Evolutionary conservation across 345 rosid species (phyloP).

Genomic region (Clarkia xantiana): DNA sequence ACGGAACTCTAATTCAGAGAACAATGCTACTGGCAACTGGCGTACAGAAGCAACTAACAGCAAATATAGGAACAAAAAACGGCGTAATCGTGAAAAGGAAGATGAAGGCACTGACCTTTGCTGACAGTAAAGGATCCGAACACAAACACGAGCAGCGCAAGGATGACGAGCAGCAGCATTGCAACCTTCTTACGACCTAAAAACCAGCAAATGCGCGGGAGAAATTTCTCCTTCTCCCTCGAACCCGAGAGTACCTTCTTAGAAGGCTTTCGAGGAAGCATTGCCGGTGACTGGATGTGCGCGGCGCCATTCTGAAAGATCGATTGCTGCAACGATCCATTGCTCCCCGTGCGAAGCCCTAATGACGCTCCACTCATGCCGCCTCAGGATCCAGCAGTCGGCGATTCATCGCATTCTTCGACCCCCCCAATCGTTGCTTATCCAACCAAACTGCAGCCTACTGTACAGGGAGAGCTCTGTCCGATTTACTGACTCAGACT

Average conservation of each 20-base stretch:
- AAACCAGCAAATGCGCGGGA: conserved; percentile 76
- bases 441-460: no score
- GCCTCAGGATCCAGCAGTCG: conserved; percentile 30
- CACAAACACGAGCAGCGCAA: conserved; percentile 68
- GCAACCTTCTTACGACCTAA: conserved; percentile 87
- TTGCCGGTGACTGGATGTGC: conserved; percentile 30
- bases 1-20: background rate
- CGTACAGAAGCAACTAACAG: background rate
- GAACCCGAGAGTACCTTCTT: conserved; percentile 46
- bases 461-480: background rate
- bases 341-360: conserved; percentile 78
- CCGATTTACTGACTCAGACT: background rate
- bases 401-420: conserved; percentile 21
- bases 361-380: conserved; percentile 54
- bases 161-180: conserved; percentile 68
- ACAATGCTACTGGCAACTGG: background rate
- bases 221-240: conserved; percentile 65
- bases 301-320: conserved; percentile 22
- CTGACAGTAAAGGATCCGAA: conserved; percentile 72
- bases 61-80: background rate
- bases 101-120: conserved; percentile 43
- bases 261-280: conserved; percentile 26
- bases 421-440: background rate
- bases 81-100: background rate
- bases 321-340: conserved; percentile 73